phyloP scores from a whole-genome alignment of 1,284 basidiomycete genomes.

The Sutorius eximius region DNA sequence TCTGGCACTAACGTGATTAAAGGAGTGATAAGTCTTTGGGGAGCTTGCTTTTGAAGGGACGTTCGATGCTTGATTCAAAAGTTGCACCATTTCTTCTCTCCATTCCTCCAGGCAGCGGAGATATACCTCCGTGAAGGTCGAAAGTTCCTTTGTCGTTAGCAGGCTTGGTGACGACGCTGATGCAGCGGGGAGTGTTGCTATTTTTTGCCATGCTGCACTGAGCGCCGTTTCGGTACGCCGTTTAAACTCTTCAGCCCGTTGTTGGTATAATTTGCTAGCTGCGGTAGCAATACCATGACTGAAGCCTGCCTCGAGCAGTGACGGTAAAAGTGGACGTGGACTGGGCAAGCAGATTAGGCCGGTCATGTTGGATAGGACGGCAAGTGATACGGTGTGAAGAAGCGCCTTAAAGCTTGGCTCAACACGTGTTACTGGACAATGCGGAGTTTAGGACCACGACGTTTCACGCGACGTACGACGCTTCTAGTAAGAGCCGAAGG shows the following conservation, averaged over 20 bases:
- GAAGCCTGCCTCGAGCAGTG: not conserved
- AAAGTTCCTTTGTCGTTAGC: not conserved
- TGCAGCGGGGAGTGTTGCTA: not conserved
- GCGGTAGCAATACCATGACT: not conserved
- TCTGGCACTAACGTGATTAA: not conserved
- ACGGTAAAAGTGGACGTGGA: not conserved
- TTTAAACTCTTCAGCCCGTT: not conserved
- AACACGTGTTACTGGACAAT: too few relatives aligned
- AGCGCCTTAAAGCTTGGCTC: too few relatives aligned
- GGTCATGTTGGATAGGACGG: too few relatives aligned
- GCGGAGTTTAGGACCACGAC: too few relatives aligned
- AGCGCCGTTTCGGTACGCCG: not conserved
- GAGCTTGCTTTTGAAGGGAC: rapidly evolving
- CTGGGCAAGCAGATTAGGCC: conserved; percentile 1
- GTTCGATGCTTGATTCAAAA: not conserved
- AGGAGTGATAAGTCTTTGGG: not conserved
- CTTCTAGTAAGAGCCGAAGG: too few relatives aligned
- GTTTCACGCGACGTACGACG: too few relatives aligned
- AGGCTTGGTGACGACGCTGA: rapidly evolving
- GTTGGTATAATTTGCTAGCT: not conserved
- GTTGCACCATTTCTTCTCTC: conserved; percentile 3
- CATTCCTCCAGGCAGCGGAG: not conserved
- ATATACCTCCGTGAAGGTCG: not conserved
- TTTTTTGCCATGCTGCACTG: rapidly evolving
- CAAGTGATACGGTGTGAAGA: too few relatives aligned